These are phyloP conservation scores for Avena sativa DNA, from an alignment of 176 grass and related monocot genomes.

Conservation along the genomic window DNA sequence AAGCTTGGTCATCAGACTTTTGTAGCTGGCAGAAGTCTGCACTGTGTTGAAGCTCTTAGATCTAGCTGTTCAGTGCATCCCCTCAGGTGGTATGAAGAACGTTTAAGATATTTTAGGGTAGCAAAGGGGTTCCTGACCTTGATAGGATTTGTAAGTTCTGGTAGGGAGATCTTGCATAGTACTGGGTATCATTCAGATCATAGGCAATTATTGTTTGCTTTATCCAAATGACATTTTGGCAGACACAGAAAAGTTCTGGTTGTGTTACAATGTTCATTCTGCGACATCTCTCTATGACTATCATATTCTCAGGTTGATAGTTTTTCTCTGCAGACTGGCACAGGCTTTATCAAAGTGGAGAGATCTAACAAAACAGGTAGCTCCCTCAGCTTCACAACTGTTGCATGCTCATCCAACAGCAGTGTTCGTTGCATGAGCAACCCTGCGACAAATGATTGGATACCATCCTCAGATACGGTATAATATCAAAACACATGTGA, in stretches of 20 bases:
- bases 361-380: constrained; percentile 49
- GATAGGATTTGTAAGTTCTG: background rate
- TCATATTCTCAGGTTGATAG: background rate
- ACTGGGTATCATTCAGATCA: background rate
- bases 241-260: background rate
- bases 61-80: background rate
- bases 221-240: background rate
- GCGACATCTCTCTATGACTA: background rate
- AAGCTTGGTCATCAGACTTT: background rate
- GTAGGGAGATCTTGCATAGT: constrained; percentile 10
- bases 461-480: constrained; percentile 75
- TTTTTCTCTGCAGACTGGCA: constrained; percentile 65
- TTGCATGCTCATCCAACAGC: constrained; percentile 41
- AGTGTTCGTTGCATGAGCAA: constrained; percentile 57
- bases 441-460: constrained; percentile 91
- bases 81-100: background rate
- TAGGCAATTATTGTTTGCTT: background rate
- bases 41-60: background rate
- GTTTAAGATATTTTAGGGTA: background rate
- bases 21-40: background rate
- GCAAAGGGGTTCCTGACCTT: background rate
- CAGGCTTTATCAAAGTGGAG: constrained; percentile 79
- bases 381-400: constrained; percentile 28
- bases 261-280: background rate
- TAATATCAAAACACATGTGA: background rate